Evolutionary conservation across 169 alveolate species (phyloP), one percentile per base, ranked within the genome.

Genomic region (Condylostoma magnum): DNA sequence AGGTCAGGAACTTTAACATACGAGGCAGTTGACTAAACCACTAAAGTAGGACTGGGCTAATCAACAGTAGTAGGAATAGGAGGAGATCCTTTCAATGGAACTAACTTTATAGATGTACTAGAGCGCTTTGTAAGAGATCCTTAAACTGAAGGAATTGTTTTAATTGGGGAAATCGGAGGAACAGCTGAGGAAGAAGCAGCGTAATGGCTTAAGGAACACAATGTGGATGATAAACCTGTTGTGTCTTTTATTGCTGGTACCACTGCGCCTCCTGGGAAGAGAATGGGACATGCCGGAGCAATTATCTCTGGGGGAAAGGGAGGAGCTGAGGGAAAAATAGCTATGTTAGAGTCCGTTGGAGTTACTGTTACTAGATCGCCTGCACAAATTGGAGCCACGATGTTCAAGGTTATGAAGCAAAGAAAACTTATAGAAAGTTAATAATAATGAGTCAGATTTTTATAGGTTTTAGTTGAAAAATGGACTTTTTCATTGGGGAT

Each of bases 281-380:
- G 99, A 69, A 95, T 96, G 99, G 97, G 99, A 37, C 99, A 97
- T 79, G 99, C 99, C 20, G 99, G 99, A 56, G 99, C 99, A 46
- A 95, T 96, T 79, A 94, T 96, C 63, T 90, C 97, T 52, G 99
- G 99, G 22, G 98, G 98, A 52, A 97, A 96, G 77, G 99, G 99
- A 44, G 95, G 98, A 25, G 99, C 99, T 6, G 91, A 90, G 46
- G 98, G 92, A 22, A 97, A 97, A 80, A 90, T 96, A 34, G 79
- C 80, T 69, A 97, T 97, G 15, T 84, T 95, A 6, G 91, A 86
- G 82, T 87, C 76, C 18, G 96, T 96, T 41, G 99, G 99, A 27
- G 97, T 95, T 18, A 71, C 78, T 41, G 96, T 94, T 34, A 92
- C 91, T 12, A 82, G 85, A 36, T 90, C 94, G 43, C 98, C 98